Base-by-base conservation (phyloP, 2,329 filamentous ascomycete species). In the Scleromitrula shiraiana region DNA sequence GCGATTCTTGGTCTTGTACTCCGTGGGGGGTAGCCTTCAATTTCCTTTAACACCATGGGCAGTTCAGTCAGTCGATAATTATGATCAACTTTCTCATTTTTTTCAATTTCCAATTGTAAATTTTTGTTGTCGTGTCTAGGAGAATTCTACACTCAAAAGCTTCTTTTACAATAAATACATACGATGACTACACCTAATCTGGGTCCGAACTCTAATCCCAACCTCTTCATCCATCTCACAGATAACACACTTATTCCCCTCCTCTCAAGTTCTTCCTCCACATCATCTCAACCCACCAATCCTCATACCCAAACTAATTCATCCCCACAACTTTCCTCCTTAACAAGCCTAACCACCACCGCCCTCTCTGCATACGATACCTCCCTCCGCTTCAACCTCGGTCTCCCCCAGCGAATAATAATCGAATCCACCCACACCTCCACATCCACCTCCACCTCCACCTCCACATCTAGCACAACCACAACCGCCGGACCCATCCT, bases 201-300 rank as follows among this genome's bases (percentile, higher is more conserved):
- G 29, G 26, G 41, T 26, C 4, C 30, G n/a, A 40, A 23, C 26
- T 40, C 50, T 14, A 46, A 22, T 29, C 39, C 50, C 20, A 50
- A 53, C n/a, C 52, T 60, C n/a, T 50, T 53, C 29, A 50, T 57
- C 26, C 54, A 62, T 46, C 72, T 82, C 50, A 71, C 75, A 55
- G 78, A 81, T 68, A 66, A 71, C 50, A 66, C 73, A 51, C 71
- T 78, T 54, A 77, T 74, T 4, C 76, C 78, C 26, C 70, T 82
- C 54, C 70, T 82, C 59, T 71, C 74, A 49, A 56, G 59, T 22
- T 53, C 61, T 9, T 66, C 64, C 64, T 45, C 62, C 17, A 22
- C 6, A 12, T 7, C 53, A n/a, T n/a, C 24, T 45, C 53, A 29
- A 32, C 53, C 7, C 23, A 46, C 26, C 15, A 42, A 40, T 33